A percentile compares a stretch with the other conserved stretches of the same genome.
These are phyloP conservation scores for Ziziphus jujuba DNA, from an alignment of 306 rosid genomes.

Conservation along the genomic window DNA sequence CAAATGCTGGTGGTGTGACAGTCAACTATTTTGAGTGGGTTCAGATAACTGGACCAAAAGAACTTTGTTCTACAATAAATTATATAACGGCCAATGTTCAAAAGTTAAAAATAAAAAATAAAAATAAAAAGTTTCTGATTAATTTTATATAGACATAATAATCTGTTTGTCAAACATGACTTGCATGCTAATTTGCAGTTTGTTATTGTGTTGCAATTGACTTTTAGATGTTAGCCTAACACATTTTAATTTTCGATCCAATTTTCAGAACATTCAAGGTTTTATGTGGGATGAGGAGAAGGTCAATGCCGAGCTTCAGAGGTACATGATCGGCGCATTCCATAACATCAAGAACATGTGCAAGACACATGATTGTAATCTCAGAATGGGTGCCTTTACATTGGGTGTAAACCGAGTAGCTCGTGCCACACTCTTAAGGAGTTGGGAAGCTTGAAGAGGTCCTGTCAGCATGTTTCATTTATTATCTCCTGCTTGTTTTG, in stretches of 20 bases:
- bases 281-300: constrained; percentile 63
- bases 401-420: constrained; percentile 58
- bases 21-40: constrained; percentile 68
- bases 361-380: constrained; percentile 52
- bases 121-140: background rate
- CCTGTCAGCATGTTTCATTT: constrained; percentile 8
- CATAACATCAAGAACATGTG: constrained; percentile 52
- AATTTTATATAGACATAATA: too few relatives aligned
- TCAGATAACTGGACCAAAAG: constrained; percentile 39
- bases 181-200: too few relatives aligned
- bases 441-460: constrained; percentile 54
- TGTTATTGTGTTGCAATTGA: background rate
- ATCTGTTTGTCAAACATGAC: too few relatives aligned
- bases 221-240: background rate
- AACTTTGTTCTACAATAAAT: background rate
- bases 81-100: background rate
- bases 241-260: background rate
- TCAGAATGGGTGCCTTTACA: constrained; percentile 62
- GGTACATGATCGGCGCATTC: constrained; percentile 55
- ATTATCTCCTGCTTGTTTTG: background rate
- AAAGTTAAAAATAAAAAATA: background rate
- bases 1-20: constrained; percentile 60
- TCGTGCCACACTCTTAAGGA: constrained; percentile 51
- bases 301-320: constrained; percentile 50
- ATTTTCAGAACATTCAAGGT: constrained; percentile 52